Conservation (phyloP, 2,329 filamentous ascomycete species). For the Talaromyces amestolkiae region DNA sequence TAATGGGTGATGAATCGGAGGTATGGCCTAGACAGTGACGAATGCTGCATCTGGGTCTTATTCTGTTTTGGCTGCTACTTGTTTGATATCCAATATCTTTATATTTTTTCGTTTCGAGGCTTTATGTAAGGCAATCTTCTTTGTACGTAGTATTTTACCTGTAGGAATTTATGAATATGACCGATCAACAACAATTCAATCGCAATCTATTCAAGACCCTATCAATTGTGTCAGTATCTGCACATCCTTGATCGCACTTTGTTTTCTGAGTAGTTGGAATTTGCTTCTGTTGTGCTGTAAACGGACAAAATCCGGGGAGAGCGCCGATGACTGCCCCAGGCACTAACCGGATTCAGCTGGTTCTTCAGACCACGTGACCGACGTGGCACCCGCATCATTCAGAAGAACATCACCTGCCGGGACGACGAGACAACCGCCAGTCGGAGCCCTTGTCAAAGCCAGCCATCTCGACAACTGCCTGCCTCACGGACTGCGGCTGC, state of each 20-base stretch:
- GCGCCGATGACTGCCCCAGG: constrained; percentile 10
- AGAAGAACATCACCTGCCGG: constrained; percentile 21
- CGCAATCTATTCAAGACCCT: neutral
- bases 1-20: constrained; percentile 29
- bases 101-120: constrained; percentile 25
- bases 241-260: too few species aligned
- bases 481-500: constrained; percentile 4
- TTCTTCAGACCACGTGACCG: constrained; percentile 19
- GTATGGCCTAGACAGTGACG: constrained; percentile 24
- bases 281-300: neutral
- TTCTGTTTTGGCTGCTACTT: constrained; percentile 21
- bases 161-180: neutral
- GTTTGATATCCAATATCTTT: constrained; percentile 26
- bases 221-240: neutral
- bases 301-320: constrained; percentile 11
- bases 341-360: constrained; percentile 8
- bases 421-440: constrained; percentile 11
- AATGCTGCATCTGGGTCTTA: constrained; percentile 17
- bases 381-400: constrained; percentile 19
- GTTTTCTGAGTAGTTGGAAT: neutral
- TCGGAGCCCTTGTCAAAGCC: neutral
- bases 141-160: constrained; percentile 8
- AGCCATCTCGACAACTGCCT: constrained; percentile 2
- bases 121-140: neutral
- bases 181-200: neutral